Percentiles rank a stretch among this genome's conserved stretches.
These are phyloP conservation scores for Tephrocybe sp. DNA, from an alignment of 768 basidiomycete species.

Conservation along the genomic window DNA sequence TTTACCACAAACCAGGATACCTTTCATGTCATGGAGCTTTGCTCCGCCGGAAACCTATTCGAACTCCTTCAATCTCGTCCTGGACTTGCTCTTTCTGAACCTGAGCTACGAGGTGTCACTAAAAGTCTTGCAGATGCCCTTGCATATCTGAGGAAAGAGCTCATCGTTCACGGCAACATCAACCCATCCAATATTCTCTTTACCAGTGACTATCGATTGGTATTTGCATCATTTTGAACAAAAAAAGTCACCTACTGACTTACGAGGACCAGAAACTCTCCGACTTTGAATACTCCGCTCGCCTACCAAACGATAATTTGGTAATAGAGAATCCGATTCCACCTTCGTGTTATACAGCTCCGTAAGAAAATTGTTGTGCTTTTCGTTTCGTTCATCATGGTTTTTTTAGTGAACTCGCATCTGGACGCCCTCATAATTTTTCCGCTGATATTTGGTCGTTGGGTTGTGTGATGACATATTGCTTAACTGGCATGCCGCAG, in stretches of 20 bases:
- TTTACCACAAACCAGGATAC: constrained; percentile 31
- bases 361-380: constrained; percentile 39
- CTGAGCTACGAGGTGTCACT: constrained; percentile 35
- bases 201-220: constrained; percentile 37
- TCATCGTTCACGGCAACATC: constrained; percentile 46
- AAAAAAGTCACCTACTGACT: not conserved
- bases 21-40: constrained; percentile 48
- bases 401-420: constrained; percentile 38
- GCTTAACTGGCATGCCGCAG: constrained; percentile 33
- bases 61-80: constrained; percentile 26
- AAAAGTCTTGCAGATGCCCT: constrained; percentile 43
- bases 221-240: constrained; percentile 26
- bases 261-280: constrained; percentile 40
- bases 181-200: constrained; percentile 38
- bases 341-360: constrained; percentile 34
- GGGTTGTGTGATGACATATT: constrained; percentile 39
- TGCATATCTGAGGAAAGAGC: constrained; percentile 39
- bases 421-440: constrained; percentile 31
- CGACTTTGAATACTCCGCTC: constrained; percentile 38
- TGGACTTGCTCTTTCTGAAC: constrained; percentile 27
- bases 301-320: constrained; percentile 22
- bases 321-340: constrained; percentile 19
- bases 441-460: constrained; percentile 48
- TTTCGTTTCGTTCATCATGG: not conserved
- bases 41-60: constrained; percentile 37